A percentile compares a stretch with the other conserved stretches of the same genome.
These are phyloP conservation scores for Colletotrichum phormii DNA, from an alignment of 2,329 filamentous ascomycete species.

Conservation along the genomic window DNA sequence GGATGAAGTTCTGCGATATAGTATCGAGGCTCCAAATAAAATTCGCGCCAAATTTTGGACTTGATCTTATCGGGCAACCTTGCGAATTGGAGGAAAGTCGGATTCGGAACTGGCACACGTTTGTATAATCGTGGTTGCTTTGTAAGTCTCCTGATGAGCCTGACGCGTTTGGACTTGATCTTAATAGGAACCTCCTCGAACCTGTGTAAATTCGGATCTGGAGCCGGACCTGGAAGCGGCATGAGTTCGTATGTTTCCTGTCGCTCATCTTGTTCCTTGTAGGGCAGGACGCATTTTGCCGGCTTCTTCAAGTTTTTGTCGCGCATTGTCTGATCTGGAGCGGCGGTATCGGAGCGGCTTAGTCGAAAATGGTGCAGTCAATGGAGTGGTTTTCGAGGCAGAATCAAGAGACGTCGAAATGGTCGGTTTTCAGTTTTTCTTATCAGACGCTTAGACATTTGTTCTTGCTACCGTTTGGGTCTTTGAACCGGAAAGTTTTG, in stretches of 20 bases:
- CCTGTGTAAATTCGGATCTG: not conserved
- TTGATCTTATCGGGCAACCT: not conserved
- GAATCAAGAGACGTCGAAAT: too few species aligned
- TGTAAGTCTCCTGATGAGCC: too few species aligned
- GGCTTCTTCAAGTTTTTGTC: not conserved
- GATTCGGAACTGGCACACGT: not conserved
- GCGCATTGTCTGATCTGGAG: not conserved
- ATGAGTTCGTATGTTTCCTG: not conserved
- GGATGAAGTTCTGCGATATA: not conserved
- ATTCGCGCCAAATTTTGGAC: not conserved
- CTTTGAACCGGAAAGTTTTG: too few species aligned
- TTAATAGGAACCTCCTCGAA: not conserved
- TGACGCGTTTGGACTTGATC: not conserved
- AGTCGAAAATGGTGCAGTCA: not conserved
- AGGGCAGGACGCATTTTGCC: not conserved
- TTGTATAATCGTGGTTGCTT: not conserved
- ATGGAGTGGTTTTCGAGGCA: too few species aligned
- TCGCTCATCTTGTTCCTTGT: not conserved
- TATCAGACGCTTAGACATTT: too few species aligned
- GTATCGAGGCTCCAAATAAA: not conserved
- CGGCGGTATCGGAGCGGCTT: not conserved
- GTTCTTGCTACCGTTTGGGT: too few species aligned
- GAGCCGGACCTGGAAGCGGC: not conserved
- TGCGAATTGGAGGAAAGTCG: not conserved
- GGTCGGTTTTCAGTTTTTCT: too few species aligned